Evolutionary conservation across 768 basidiomycete genomes (phyloP).

Genomic region (Boletus fagicola): DNA sequence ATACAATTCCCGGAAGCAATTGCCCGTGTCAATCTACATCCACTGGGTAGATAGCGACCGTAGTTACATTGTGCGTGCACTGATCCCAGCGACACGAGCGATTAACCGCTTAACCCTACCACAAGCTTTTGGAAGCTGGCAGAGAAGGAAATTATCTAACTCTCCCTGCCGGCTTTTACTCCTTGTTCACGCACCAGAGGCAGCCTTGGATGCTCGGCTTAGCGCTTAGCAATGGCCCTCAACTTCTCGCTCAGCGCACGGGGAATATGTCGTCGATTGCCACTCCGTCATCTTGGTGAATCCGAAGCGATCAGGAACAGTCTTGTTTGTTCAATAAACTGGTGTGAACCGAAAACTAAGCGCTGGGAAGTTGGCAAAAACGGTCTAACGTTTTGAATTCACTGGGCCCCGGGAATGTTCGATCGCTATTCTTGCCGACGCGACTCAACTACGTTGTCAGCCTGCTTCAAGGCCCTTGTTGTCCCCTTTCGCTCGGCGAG

Average conservation of each 20-base stretch:
- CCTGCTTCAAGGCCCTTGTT: neutral
- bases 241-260: neutral
- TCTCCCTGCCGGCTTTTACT: too few species aligned
- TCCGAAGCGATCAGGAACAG: neutral
- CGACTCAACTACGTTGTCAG: neutral
- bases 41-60: too few species aligned
- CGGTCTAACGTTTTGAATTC: too few species aligned
- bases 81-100: neutral
- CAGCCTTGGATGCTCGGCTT: too few species aligned
- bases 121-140: too few species aligned
- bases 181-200: too few species aligned
- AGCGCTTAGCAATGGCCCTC: too few species aligned
- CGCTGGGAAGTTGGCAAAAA: neutral
- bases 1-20: neutral
- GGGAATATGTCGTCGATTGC: neutral
- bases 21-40: neutral
- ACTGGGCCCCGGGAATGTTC: neutral
- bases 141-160: too few species aligned
- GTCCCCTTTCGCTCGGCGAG: neutral
- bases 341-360: neutral
- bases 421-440: neutral
- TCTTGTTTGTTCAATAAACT: neutral
- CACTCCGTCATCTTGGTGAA: neutral
- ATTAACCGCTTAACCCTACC: neutral
- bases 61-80: neutral